Evolutionary conservation across 148 eudicot genomes (phyloP), one percentile per base, ranked within the genome.

Genomic region (Tetragonia tetragonoides): DNA sequence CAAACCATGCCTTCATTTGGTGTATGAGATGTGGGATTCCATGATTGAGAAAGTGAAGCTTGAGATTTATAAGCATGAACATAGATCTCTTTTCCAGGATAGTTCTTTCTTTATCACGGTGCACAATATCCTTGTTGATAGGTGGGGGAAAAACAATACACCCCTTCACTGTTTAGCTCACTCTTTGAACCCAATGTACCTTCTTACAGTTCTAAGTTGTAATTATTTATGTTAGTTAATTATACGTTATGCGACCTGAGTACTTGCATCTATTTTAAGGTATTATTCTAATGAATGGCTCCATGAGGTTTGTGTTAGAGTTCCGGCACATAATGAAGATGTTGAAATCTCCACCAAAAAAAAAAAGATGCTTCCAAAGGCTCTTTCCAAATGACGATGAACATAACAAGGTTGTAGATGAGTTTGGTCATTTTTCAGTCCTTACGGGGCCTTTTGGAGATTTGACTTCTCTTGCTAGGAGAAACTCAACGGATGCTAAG

Each of bases 151-250:
- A 20, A 79, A 57, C 5, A 72, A 51, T 23, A 78, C 84, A 68
- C 74, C 74, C 3, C 28, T 79, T 20, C 85, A 82, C 63, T 79
- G 79, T 20, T 62, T 82, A 11, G 82, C 82, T 53, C 80, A 85
- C 46, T 81, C 76, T 0, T 63, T 76, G 24, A 79, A 83, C 37
- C 75, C 73, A 51, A 75, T 68, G 75, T 81, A 57, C 62, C 28
- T 28, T 15, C 2, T 12, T 16, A 9, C 0, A n/a, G 0, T 59
- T 14, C 15, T 18, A 23, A 14, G 23, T 23, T 11, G 0, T 11
- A 5, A 11, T 28, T 34, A 8, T 1, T 3, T 34, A 67, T 9
- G 7, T 67, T 4, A 34, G n/a, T 5, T 4, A 14, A 5, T 4
- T 60, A 6, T 16, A 3, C 4, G 9, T 4, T 11, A 21, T 49